Percentiles rank a stretch among this genome's conserved stretches.
These are phyloP conservation scores for Beta macrorhiza DNA, from an alignment of 179 eudicot genomes.

Conservation along the genomic window DNA sequence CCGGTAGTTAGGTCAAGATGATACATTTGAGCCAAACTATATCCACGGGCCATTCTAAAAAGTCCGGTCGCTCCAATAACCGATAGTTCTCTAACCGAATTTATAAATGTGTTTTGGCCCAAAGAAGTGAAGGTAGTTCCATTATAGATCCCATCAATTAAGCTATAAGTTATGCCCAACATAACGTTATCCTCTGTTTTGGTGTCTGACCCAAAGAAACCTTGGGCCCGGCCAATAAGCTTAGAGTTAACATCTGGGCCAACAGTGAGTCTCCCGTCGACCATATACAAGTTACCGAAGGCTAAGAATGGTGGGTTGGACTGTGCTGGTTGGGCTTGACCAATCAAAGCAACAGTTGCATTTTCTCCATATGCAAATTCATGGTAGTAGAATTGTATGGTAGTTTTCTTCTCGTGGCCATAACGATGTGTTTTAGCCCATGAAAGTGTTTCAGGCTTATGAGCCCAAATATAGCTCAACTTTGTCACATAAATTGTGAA, in stretches of 20 bases:
- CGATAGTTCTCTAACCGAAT: constrained; percentile 41
- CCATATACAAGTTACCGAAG: neutral
- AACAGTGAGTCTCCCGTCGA: neutral
- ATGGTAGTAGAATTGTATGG: constrained; percentile 55
- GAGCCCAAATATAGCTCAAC: neutral
- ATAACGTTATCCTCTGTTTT: constrained; percentile 13
- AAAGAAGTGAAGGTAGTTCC: constrained; percentile 40
- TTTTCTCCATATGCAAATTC: constrained; percentile 33
- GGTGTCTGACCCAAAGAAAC: constrained; percentile 27
- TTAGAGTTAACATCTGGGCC: neutral
- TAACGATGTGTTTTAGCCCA: neutral
- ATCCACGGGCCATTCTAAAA: constrained; percentile 51
- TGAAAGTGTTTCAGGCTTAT: neutral
- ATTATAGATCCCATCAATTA: constrained; percentile 37
- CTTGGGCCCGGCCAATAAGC: neutral
- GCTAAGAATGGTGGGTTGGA: neutral
- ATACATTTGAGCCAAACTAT: constrained; percentile 33
- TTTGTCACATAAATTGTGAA: neutral
- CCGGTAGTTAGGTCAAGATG: constrained; percentile 24
- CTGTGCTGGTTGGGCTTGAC: constrained; percentile 24
- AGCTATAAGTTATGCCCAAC: constrained; percentile 33
- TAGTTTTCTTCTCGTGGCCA: constrained; percentile 22
- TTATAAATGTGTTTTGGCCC: constrained; percentile 20
- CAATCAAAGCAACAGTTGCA: constrained; percentile 39
- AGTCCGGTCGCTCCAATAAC: constrained; percentile 51